phyloP scores from a whole-genome alignment of 2,329 filamentous ascomycete genomes.

The Didymella pinodella region DNA sequence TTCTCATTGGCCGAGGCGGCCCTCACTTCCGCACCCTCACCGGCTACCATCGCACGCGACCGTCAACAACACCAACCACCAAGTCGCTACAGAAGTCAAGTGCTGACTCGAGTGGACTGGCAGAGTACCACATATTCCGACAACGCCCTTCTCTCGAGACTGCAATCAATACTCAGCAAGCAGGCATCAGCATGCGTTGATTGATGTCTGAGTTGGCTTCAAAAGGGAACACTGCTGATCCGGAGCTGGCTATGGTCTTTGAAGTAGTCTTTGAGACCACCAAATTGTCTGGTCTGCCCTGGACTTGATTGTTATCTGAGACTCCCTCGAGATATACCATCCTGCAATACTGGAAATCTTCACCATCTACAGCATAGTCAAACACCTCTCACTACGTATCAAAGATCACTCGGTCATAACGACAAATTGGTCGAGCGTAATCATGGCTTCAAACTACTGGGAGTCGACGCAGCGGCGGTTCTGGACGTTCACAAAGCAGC shows the following conservation, averaged over 20 bases:
- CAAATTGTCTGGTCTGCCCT: neutral
- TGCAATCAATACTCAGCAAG: neutral
- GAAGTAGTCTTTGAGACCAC: neutral
- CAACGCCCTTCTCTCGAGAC: neutral
- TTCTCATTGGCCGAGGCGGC: slow-evolving; percentile 31
- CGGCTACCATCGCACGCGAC: slow-evolving; percentile 13
- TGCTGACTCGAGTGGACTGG: neutral
- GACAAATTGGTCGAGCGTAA: neutral
- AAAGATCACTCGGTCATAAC: neutral
- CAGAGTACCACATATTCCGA: neutral
- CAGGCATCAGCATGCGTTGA: slow-evolving; percentile 3
- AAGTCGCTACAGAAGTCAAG: neutral
- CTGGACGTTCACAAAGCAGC: slow-evolving; percentile 89
- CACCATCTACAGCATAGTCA: neutral
- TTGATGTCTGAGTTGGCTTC: neutral
- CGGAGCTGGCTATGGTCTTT: neutral
- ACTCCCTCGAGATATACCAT: neutral
- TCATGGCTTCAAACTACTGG: slow-evolving; percentile 97
- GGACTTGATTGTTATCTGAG: neutral
- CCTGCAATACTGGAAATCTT: neutral
- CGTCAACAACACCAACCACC: neutral
- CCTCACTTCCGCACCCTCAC: slow-evolving; percentile 2
- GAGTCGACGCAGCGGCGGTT: slow-evolving; percentile 87
- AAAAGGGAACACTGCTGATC: neutral
- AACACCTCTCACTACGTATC: neutral